A percentile compares a stretch with the other conserved stretches of the same genome.
These are phyloP conservation scores for Tolypocladium album DNA, from an alignment of 2,329 filamentous ascomycete genomes.

Conservation along the genomic window DNA sequence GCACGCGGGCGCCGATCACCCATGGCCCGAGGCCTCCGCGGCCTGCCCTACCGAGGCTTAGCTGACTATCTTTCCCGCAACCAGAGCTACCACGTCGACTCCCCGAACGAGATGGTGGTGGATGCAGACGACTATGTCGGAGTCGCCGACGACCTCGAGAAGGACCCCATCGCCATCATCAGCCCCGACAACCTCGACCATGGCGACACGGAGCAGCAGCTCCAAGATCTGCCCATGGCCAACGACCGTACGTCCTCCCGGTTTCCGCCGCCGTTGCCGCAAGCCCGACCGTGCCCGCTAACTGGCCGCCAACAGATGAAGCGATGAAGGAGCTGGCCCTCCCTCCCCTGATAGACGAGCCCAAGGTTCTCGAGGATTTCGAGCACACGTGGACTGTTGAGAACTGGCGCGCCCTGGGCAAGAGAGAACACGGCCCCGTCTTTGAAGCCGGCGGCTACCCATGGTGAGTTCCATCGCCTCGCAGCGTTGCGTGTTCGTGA, in stretches of 20 bases:
- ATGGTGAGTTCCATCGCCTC: constrained; percentile 47
- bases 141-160: constrained; percentile 35
- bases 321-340: constrained; percentile 77
- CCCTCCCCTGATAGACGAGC: constrained; percentile 60
- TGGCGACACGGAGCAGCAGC: constrained; percentile 29
- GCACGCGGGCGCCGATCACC: neutral
- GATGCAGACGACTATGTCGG: constrained; percentile 45
- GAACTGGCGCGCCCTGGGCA: constrained; percentile 64
- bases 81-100: constrained; percentile 43
- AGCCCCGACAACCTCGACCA: constrained; percentile 39
- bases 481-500: neutral
- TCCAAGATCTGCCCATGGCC: constrained; percentile 37
- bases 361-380: constrained; percentile 67
- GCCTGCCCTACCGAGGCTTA: constrained; percentile 9
- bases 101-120: constrained; percentile 46
- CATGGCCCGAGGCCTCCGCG: constrained; percentile 11
- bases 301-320: constrained; percentile 43
- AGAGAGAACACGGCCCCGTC: constrained; percentile 77
- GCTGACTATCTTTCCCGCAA: constrained; percentile 14
- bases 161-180: constrained; percentile 43
- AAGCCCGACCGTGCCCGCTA: neutral
- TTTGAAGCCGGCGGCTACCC: constrained; percentile 82
- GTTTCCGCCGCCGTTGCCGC: constrained; percentile 6
- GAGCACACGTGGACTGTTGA: constrained; percentile 80
- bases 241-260: constrained; percentile 37